Evolutionary conservation across 768 basidiomycete genomes (phyloP), one percentile per base, ranked within the genome.

Genomic region (Mycena belliarum): DNA sequence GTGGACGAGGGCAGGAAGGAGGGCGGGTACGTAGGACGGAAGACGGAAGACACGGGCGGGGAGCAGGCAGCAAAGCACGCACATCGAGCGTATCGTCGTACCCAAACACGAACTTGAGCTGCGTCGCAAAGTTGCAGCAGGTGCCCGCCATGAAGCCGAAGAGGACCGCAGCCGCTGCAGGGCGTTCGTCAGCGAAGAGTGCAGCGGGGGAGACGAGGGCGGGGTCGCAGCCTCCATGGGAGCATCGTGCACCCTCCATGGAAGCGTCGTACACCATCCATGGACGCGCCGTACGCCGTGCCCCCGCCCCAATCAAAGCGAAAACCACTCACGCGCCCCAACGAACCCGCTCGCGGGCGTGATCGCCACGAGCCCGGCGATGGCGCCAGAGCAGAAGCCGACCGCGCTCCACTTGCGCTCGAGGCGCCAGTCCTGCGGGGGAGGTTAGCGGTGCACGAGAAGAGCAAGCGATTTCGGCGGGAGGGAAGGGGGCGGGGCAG

Each of bases 331-430:
- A 87, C 86, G 89, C 44, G 88, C 72, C 48, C 89, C 90, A 40
- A 93, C 93, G 66, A 70, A 92, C 65, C 91, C 91, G 28, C 88
- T 89, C 12, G 74, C 91, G 14, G 91, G 91, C 0, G 90, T 92
- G 60, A 95, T 94, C 26, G 91, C 91, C 21, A 95, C 93, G 2
- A 95, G 84, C 38, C 94, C 96, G 12, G 87, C 79, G 58, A 98
- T 91, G 33, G 93, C 93, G 28, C 95, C 95, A 3, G 94, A 94
- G 75, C 95, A 98, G 76, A 95, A 96, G 10, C 95, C 94, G 59
- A 98, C 92, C 2, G 85, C 88, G 51, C 84, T 87, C 95, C 93
- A 97, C 69, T 96, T 96, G 71, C 82, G 82, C 73, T 97, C 95
- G 45, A 97, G 81, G 56, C 95, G 87, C 73, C 85, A 98, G 77